Conservation (phyloP, 2,329 filamentous ascomycete species). For the Fusarium xylarioides region DNA sequence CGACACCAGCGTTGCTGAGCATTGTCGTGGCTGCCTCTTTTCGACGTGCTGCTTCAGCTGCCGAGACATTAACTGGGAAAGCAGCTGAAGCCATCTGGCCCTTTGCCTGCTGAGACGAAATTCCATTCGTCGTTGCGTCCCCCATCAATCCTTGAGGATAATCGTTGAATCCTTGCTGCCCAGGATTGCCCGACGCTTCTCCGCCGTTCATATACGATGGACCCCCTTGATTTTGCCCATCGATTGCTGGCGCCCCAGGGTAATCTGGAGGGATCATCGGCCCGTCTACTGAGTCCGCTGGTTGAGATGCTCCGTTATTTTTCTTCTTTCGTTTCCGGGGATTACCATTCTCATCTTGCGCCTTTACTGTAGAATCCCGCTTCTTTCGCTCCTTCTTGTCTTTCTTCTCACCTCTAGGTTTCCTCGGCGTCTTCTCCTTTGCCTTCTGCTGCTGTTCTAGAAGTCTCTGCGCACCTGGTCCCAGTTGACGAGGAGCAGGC, state of each 20-base stretch:
- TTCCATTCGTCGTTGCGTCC: conserved; percentile 12
- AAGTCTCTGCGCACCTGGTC: conserved; percentile 40
- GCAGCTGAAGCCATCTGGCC: conserved; percentile 23
- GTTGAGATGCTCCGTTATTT: conserved; percentile 34
- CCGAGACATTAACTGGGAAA: conserved; percentile 49
- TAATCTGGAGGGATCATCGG: conserved; percentile 24
- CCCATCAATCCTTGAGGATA: conserved; percentile 32
- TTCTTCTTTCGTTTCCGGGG: conserved; percentile 45
- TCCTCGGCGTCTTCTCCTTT: conserved; percentile 41
- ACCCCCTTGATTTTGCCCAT: conserved; percentile 9
- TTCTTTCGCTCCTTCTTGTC: conserved; percentile 39
- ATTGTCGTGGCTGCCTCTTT: conserved; percentile 59
- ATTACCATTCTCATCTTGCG: conserved; percentile 39
- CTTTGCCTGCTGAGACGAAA: conserved; percentile 4
- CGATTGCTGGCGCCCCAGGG: conserved; percentile 1
- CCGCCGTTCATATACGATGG: conserved; percentile 11
- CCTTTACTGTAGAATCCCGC: conserved; percentile 30
- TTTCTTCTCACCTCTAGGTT: conserved; percentile 44
- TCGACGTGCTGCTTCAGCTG: conserved; percentile 60
- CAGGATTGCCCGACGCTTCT: not conserved
- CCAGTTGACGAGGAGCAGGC: conserved; percentile 52
- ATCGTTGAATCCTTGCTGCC: conserved; percentile 14
- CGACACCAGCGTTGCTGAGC: conserved; percentile 57
- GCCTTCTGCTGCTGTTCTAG: conserved; percentile 36
- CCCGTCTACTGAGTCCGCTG: conserved; percentile 6